Evolutionary conservation across 208 protist genomes (phyloP).

Genomic region (Acanthamoeba healyi): DNA sequence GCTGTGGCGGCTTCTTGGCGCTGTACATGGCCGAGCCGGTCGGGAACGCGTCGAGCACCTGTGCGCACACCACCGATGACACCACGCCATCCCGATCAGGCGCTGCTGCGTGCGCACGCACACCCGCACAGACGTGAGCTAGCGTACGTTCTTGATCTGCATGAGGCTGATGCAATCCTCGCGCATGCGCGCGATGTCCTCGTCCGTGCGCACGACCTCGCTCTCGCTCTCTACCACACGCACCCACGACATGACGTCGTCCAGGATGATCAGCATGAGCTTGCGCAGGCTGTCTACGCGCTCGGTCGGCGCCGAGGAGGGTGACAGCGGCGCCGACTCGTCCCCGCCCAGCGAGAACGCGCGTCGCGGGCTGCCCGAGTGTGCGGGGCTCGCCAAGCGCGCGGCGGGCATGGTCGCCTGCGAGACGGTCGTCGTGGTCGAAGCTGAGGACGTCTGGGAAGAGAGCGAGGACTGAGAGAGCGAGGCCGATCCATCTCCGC

Average conservation of each 20-base stretch:
- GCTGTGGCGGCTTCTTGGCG: neutral
- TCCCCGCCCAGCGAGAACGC: too few species aligned
- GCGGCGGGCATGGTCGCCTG: too few species aligned
- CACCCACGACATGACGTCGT: neutral
- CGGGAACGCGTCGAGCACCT: slow-evolving; percentile 40
- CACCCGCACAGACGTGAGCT: too few species aligned
- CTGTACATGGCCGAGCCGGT: neutral
- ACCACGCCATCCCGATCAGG: too few species aligned
- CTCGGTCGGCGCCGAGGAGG: neutral
- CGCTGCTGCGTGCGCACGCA: too few species aligned
- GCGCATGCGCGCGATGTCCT: slow-evolving; percentile 23
- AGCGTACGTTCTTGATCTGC: slow-evolving; percentile 33
- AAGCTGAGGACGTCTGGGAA: too few species aligned
- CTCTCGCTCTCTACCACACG: neutral
- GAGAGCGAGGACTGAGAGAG: too few species aligned
- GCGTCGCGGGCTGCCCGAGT: too few species aligned
- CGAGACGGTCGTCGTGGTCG: too few species aligned
- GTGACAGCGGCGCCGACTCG: neutral
- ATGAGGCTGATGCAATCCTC: slow-evolving; percentile 38
- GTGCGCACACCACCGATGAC: neutral
- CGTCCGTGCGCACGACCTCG: neutral
- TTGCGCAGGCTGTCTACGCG: neutral
- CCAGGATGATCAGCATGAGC: slow-evolving; percentile 15
- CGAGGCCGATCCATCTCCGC: too few species aligned
- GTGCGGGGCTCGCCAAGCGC: too few species aligned